Conservation (phyloP, 768 basidiomycete genomes). For the Rickenella mellea region DNA sequence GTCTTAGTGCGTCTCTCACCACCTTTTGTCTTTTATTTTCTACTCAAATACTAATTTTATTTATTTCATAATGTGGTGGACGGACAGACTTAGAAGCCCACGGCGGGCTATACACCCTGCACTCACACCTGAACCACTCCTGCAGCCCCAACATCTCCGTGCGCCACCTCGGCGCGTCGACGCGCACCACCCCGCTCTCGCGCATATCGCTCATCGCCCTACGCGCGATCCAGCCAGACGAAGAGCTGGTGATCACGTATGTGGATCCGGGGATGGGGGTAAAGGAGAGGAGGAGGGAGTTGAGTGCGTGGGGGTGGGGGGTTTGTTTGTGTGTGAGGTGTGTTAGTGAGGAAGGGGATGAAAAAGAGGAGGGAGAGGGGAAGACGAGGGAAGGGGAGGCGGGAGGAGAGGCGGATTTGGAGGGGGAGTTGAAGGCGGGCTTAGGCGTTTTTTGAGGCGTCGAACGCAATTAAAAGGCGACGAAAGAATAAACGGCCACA, state of each 20-base stretch:
- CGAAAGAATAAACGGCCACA: no score
- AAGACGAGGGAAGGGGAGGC: no score
- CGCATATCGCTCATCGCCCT: slow-evolving; percentile 72
- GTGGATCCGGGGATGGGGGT: slow-evolving; percentile 51
- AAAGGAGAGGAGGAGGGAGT: slow-evolving; percentile 36
- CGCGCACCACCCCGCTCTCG: slow-evolving; percentile 54
- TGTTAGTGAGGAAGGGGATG: slow-evolving; percentile 39
- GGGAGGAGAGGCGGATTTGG: slow-evolving; percentile 6
- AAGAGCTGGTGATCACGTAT: slow-evolving; percentile 74
- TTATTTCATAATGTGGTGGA: neutral
- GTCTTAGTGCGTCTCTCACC: slow-evolving; percentile 49
- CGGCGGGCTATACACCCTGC: slow-evolving; percentile 77
- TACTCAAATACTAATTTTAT: neutral
- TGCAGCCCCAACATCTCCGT: slow-evolving; percentile 76
- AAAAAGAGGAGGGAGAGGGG: slow-evolving; percentile 6
- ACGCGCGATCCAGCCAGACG: slow-evolving; percentile 50
- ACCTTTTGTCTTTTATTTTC: slow-evolving; percentile 5
- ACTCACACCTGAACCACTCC: slow-evolving; percentile 82
- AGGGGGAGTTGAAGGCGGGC: slow-evolving; percentile 10
- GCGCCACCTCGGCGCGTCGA: slow-evolving; percentile 69
- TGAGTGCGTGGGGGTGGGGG: slow-evolving; percentile 71
- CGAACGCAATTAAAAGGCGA: no score
- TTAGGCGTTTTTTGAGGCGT: slow-evolving; percentile 8
- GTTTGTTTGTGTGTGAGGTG: slow-evolving; percentile 64
- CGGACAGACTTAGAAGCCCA: slow-evolving; percentile 68